Conservation (phyloP, 2,329 filamentous ascomycete species). For the Escovopsis sp. region DNA sequence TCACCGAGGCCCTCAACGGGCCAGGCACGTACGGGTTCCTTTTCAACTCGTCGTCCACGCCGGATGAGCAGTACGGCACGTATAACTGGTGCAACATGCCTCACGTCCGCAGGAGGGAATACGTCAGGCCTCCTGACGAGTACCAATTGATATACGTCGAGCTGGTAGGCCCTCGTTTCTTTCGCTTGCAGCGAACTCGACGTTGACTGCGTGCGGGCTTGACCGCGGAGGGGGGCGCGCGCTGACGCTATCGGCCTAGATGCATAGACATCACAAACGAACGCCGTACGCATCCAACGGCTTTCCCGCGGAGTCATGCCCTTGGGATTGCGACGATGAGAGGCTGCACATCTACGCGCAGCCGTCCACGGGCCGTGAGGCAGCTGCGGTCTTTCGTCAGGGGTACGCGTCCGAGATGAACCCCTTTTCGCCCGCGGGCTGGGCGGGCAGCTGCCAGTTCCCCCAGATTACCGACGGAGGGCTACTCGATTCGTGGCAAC, state of each 20-base stretch:
- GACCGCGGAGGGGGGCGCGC: too few species aligned
- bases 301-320: conserved; percentile 58
- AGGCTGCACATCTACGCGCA: conserved; percentile 56
- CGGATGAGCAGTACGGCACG: conserved; percentile 39
- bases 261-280: conserved; percentile 74
- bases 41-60: conserved; percentile 50
- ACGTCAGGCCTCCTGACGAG: conserved; percentile 36
- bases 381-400: conserved; percentile 50
- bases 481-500: conserved; percentile 58
- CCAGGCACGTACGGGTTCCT: conserved; percentile 58
- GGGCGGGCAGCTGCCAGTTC: conserved; percentile 63
- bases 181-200: not conserved
- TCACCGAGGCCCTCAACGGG: conserved; percentile 40
- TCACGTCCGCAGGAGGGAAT: conserved; percentile 55
- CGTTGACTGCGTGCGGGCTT: not conserved
- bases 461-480: conserved; percentile 64
- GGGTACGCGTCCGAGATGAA: conserved; percentile 48
- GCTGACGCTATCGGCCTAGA: conserved; percentile 22
- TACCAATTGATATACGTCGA: conserved; percentile 63
- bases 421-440: conserved; percentile 51
- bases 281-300: conserved; percentile 67
- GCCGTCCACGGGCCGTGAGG: conserved; percentile 32
- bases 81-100: conserved; percentile 89
- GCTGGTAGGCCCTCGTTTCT: conserved; percentile 31
- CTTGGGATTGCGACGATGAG: conserved; percentile 59